Percentiles rank a stretch among this genome's conserved stretches.
These are phyloP conservation scores for Opeltia flavorubescens DNA, from an alignment of 495 filamentous ascomycete genomes.

Conservation along the genomic window DNA sequence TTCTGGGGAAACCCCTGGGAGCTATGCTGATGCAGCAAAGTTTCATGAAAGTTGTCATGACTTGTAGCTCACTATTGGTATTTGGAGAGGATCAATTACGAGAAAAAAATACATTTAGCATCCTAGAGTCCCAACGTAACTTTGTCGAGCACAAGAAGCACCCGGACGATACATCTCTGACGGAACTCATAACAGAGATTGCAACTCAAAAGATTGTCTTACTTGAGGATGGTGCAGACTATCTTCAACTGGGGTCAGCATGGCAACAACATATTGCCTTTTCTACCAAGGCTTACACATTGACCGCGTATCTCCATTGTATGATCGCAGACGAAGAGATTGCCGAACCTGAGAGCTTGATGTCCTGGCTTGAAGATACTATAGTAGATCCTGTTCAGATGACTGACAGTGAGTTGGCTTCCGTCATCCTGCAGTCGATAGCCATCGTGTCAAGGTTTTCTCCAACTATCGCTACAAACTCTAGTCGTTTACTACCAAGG, in stretches of 20 bases:
- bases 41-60: constrained; percentile 71
- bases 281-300: constrained; percentile 64
- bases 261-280: constrained; percentile 82
- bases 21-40: constrained; percentile 83
- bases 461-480: constrained; percentile 52
- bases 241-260: constrained; percentile 66
- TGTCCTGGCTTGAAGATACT: constrained; percentile 74
- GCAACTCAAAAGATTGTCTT: constrained; percentile 69
- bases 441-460: constrained; percentile 65
- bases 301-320: constrained; percentile 79
- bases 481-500: constrained; percentile 68
- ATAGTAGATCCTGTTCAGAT: constrained; percentile 68
- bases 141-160: constrained; percentile 32
- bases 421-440: constrained; percentile 64
- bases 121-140: constrained; percentile 41
- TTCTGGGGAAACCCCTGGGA: constrained; percentile 63
- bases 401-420: constrained; percentile 56
- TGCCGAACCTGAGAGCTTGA: constrained; percentile 65
- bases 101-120: constrained; percentile 54
- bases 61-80: constrained; percentile 58
- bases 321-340: constrained; percentile 62
- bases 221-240: constrained; percentile 81
- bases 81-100: constrained; percentile 43
- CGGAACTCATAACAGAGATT: constrained; percentile 60
- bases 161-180: constrained; percentile 25